Base-by-base conservation (phyloP, 148 eudicot species). In the Talinum fruticosum region DNA sequence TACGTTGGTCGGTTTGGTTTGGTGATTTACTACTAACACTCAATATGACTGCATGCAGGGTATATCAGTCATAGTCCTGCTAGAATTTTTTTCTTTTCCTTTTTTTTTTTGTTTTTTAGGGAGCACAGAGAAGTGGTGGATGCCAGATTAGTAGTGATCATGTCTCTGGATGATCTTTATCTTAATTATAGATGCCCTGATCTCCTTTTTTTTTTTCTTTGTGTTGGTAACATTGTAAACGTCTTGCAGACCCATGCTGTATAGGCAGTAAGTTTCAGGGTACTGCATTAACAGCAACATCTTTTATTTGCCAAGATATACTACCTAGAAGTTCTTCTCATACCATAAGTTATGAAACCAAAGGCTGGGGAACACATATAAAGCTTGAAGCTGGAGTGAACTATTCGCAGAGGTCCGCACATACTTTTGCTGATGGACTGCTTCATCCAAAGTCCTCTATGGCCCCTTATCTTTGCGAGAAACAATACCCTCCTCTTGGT, bases 291-390 rank as follows among this genome's bases (percentile, higher is more conserved):
- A 24, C 85, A 71, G 32, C 79, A 35, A 73, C 90, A 47, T 89
- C 94, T 33, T 84, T 85, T 78, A 68, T 78, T 66, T 85, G 78
- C 86, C 84, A 83, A 80, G 88, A 88, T 76, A 75, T 78, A 76
- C 79, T 79, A 45, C 87, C 86, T 0, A 74, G 72, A 23, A 36
- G 72, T 82, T 34, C 69, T 35, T 61, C 79, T 34, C 80, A 69
- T 79, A 71, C 66, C 53, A 79, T 74, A 5, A 83, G 81, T 57
- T 75, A 77, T 26, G 85, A 76, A 47, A 72, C 78, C 41, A 78
- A 77, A 67, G 78, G 73, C 75, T 89, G 85, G 87, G 80, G 35
- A 29, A 68, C 61, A 74, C 74, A 72, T 54, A 57, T 83, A 62
- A 85, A 88, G 77, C 66, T 79, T 21, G 88, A 90, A 79, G 85